Percentiles rank a stretch among this genome's conserved stretches.
phyloP scores from a whole-genome alignment of 176 grass and related monocot genomes.

The Bothriochloa decipiens region DNA sequence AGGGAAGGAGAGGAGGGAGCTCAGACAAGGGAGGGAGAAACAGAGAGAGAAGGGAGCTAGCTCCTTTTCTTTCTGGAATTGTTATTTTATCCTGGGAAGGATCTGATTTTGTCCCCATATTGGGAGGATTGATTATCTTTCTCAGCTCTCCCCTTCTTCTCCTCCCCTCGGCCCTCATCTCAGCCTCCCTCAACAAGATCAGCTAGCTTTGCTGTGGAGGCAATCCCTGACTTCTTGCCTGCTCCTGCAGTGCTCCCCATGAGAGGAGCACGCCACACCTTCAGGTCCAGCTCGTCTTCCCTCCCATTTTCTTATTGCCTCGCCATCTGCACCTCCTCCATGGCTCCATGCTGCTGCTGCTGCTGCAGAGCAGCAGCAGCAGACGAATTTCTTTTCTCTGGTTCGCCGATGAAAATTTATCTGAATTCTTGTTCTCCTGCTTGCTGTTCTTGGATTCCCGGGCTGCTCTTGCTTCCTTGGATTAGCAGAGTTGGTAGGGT shows the following conservation, averaged over 20 bases:
- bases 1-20: not conserved
- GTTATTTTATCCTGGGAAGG: conserved; percentile 60
- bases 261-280: conserved; percentile 49
- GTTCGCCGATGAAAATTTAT: conserved; percentile 3
- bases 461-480: conserved; percentile 19
- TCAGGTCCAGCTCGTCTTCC: conserved; percentile 47
- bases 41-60: not conserved
- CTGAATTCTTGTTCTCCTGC: conserved; percentile 37
- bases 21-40: not conserved
- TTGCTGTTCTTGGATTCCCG: conserved; percentile 4
- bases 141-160: not conserved
- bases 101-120: conserved; percentile 72
- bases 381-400: conserved; percentile 4
- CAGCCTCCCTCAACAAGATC: conserved; percentile 33
- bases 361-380: too few species aligned
- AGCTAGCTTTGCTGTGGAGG: conserved; percentile 27
- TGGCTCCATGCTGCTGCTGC: not conserved
- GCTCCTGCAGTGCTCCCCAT: conserved; percentile 38
- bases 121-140: conserved; percentile 63
- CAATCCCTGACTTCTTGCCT: conserved; percentile 26
- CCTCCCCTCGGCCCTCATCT: not conserved
- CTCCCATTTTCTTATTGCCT: conserved; percentile 54
- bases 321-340: conserved; percentile 14
- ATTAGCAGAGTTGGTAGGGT: not conserved
- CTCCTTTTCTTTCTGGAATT: conserved; percentile 49